Conservation (phyloP, 257 asterid genomes). For the Solanum medicagineum region DNA sequence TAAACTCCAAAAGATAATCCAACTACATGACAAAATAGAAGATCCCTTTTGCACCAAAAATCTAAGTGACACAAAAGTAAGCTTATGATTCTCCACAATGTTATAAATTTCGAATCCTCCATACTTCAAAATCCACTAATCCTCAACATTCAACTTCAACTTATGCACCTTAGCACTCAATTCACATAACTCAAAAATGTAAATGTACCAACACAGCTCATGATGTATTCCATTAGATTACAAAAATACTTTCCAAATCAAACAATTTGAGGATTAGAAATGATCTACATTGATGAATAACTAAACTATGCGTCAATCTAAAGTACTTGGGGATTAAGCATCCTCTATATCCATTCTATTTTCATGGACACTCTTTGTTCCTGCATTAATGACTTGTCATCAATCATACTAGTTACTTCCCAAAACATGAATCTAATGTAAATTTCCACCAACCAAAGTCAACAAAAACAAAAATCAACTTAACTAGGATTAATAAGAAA, state of each 20-base stretch:
- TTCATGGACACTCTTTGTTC: not conserved
- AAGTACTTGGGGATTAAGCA: not conserved
- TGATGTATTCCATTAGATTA: not conserved
- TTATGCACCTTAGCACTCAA: not conserved
- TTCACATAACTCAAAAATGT: not conserved
- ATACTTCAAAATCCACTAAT: not conserved
- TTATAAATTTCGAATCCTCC: not conserved
- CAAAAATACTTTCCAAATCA: not conserved
- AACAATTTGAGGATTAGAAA: not conserved
- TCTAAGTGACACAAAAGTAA: not conserved
- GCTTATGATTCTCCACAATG: not conserved
- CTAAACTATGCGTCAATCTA: not conserved
- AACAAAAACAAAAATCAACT: not conserved
- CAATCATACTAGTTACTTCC: not conserved
- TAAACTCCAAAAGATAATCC: not conserved
- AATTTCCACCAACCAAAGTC: not conserved
- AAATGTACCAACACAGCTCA: not conserved
- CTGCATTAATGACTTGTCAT: not conserved
- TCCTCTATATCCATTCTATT: not conserved
- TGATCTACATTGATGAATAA: not conserved
- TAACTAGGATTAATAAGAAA: not conserved
- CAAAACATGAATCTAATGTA: not conserved
- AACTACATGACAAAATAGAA: not conserved
- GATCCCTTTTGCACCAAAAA: not conserved
- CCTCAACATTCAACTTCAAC: not conserved